phyloP scores from a whole-genome alignment of 1,139 yeast genomes.

The Magnusiomyces sp. region DNA sequence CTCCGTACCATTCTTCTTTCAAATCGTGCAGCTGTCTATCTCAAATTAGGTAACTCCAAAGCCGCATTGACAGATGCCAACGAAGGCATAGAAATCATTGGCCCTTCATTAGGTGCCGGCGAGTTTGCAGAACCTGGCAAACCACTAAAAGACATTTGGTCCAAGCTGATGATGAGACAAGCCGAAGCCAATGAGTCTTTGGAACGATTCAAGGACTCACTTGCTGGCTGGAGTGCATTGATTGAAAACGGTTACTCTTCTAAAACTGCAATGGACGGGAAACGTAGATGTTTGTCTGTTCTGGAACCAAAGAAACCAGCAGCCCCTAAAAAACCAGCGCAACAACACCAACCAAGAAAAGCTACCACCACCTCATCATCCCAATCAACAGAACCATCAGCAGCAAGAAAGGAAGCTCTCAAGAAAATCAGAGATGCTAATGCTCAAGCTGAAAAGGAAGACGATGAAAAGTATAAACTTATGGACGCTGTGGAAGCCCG shows the following conservation, averaged over 20 bases:
- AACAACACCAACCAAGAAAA: conserved; percentile 20
- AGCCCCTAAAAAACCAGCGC: conserved; percentile 19
- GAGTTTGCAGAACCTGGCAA: conserved; percentile 44
- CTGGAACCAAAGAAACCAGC: conserved; percentile 34
- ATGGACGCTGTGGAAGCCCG: conserved; percentile 52
- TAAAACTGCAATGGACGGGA: conserved; percentile 67
- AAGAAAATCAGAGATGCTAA: conserved; percentile 42
- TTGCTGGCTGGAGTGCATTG: conserved; percentile 50
- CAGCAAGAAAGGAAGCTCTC: conserved; percentile 37
- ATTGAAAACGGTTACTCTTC: conserved; percentile 61
- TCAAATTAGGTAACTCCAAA: conserved; percentile 68
- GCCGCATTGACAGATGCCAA: conserved; percentile 49
- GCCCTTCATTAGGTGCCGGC: conserved; percentile 33
- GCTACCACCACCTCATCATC: conserved; percentile 24
- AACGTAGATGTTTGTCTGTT: conserved; percentile 63
- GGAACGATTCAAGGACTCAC: conserved; percentile 61
- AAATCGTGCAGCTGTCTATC: conserved; percentile 63
- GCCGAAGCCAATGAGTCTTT: conserved; percentile 81
- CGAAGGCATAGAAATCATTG: conserved; percentile 52
- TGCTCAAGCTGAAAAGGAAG: conserved; percentile 41
- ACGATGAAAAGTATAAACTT: conserved; percentile 47
- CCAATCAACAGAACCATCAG: conserved; percentile 20
- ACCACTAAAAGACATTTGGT: conserved; percentile 60
- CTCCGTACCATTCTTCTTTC: conserved; percentile 62
- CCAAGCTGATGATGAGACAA: conserved; percentile 55